Conservation (phyloP, 139 green algal species). For the Coelastrella sp. region DNA sequence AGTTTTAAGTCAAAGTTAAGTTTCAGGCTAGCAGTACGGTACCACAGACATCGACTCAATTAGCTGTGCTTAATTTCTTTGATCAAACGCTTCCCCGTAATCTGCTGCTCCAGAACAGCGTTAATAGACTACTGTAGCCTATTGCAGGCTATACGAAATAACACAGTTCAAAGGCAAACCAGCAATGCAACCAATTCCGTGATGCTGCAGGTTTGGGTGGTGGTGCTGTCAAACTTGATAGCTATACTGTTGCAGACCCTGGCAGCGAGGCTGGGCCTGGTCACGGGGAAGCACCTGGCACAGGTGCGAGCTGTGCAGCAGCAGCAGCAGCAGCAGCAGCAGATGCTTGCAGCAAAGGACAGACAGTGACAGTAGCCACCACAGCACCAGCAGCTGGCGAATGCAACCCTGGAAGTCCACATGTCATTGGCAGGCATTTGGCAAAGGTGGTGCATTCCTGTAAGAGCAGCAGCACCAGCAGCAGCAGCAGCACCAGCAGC, state of each 20-base stretch:
- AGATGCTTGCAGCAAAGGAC: not conserved
- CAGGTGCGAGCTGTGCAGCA: constrained; percentile 29
- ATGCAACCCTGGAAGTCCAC: no score
- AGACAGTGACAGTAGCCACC: not conserved
- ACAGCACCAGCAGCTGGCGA: not conserved
- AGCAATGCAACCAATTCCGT: not conserved
- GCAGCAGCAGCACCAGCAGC: not conserved
- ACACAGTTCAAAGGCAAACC: no score
- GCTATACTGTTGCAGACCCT: constrained; percentile 75
- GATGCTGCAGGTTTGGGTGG: constrained; percentile 68
- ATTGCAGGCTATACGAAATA: not conserved
- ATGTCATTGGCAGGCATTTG: not conserved
- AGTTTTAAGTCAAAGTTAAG: no score
- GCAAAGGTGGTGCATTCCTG: not conserved
- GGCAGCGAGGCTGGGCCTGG: constrained; percentile 70
- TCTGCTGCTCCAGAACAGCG: no score
- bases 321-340: constrained; percentile 16
- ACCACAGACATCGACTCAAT: no score
- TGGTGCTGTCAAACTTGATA: constrained; percentile 75
- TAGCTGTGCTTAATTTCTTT: no score
- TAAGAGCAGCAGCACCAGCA: not conserved
- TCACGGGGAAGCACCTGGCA: constrained; percentile 74
- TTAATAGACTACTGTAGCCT: not conserved
- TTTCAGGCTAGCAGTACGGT: no score
- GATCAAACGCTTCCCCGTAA: no score